Base-by-base conservation (phyloP, 2,329 filamentous ascomycete genomes). In the Sporothrix phasma region DNA sequence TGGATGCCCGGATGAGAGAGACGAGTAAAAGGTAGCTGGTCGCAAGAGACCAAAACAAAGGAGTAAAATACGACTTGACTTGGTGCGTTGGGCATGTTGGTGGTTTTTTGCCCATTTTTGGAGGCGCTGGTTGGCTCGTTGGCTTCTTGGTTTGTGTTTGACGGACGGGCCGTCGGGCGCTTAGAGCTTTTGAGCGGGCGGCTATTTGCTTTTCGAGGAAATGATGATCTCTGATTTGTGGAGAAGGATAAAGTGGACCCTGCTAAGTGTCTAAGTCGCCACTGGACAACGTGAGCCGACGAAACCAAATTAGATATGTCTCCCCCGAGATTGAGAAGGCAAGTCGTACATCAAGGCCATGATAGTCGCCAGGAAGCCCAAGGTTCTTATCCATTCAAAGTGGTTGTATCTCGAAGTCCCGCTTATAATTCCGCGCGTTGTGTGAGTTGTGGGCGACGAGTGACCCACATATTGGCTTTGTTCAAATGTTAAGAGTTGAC, bases 101-200 rank as follows among this genome's bases (percentile, higher is more conserved):
- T 58, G 15, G 53, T 43, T 41, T 41, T 29, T 26, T 43, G 22
- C 15, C n/a, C 19, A 26, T 22, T 54, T 39, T 39, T n/a, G 11
- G 6, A 22, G 3, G n/a, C 37, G 19, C 8, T 54, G 37, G 37
- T 62, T 62, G 60, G 47, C 13, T 45, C 24, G 46, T n/a, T 31
- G 5, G 31, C 31, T 13, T 37, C 10, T 61, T 61, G 43, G 61
- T 19, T 26, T 11, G 24, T 31, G 37, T 34, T 62, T 31, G 61
- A 54, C 47, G 34, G 53, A 47, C 46, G 62, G 26, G 31, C 41
- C 37, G 53, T 29, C 45, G 53, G 62, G 62, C 62, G 62, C 62
- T 60, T 64, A 64, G 24, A 17, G 39, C 17, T 53, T 29, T 54
- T 24, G 34, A 51, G 17, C 26, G 46, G 46, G 63, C 63, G 63